Evolutionary conservation across 371 early-diverging fungal species (phyloP), one percentile per base, ranked within the genome.

Genomic region (Mortierella sp.): DNA sequence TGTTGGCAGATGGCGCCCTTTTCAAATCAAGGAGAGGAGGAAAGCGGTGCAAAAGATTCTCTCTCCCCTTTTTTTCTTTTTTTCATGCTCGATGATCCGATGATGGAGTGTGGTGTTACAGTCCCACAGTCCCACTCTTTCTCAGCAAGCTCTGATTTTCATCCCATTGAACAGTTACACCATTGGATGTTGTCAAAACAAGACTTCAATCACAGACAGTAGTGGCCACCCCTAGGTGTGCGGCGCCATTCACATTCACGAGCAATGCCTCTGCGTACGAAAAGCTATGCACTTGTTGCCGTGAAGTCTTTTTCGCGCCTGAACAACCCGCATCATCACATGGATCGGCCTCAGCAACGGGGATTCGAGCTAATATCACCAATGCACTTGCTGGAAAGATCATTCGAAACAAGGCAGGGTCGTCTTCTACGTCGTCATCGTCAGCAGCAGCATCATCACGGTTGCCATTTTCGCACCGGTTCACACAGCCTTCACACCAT

Each of bases 111-210:
- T n/a, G n/a, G n/a, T n/a, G n/a, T n/a, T n/a, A n/a, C n/a, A n/a
- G n/a, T n/a, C n/a, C n/a, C n/a, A n/a, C n/a, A n/a, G n/a, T n/a
- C n/a, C n/a, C n/a, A n/a, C n/a, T n/a, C n/a, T n/a, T n/a, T n/a
- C n/a, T n/a, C n/a, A n/a, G n/a, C n/a, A n/a, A n/a, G n/a, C n/a
- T n/a, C n/a, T n/a, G n/a, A n/a, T n/a, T n/a, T n/a, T n/a, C n/a
- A n/a, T n/a, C n/a, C n/a, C n/a, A n/a, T n/a, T n/a, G n/a, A 61
- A 80, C 80, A 87, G 93, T 93, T 31, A 96, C 97, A 6, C 97
- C 97, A 10, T 89, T 97, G 72, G 97, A 97, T 76, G 95, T 97
- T 16, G 90, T 97, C 42, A 97, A 97, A 74, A 94, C 94, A 42
- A 84, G 97, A 42, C 85, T 96, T 81, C 97, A 96, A 71, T 87